Conservation (phyloP, 1,284 basidiomycete species). For the Ganoderma leucocontextum region DNA sequence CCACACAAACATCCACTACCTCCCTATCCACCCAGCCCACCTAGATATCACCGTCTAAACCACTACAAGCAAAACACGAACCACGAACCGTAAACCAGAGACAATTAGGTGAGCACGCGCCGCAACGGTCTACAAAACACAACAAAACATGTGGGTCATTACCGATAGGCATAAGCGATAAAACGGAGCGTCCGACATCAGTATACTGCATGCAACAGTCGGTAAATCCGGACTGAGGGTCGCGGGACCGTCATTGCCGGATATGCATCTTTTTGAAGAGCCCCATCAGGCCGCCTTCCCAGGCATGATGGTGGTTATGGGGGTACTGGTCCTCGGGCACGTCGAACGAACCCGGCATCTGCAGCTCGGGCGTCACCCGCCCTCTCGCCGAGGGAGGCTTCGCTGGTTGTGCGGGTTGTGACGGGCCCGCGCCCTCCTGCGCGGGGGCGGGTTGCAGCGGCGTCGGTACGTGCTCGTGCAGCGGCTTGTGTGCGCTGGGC, state of each 20-base stretch:
- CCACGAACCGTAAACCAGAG: background rate
- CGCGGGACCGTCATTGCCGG: conserved; percentile 25
- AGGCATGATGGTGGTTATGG: conserved; percentile 31
- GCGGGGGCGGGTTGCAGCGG: conserved; percentile 22
- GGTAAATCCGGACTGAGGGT: background rate
- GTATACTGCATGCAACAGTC: background rate
- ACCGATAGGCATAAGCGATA: background rate
- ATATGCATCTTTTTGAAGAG: conserved; percentile 37
- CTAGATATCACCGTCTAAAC: background rate
- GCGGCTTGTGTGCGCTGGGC: conserved; percentile 28
- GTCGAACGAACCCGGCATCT: conserved; percentile 60
- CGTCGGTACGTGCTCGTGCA: conserved; percentile 35
- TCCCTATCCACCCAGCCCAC: background rate
- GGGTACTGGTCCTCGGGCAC: conserved; percentile 30
- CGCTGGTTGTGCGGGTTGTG: background rate
- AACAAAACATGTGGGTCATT: background rate
- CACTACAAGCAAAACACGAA: background rate
- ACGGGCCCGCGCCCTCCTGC: conserved; percentile 13
- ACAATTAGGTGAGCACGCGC: background rate
- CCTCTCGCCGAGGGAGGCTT: conserved; percentile 6
- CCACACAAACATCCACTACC: background rate
- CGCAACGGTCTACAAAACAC: background rate
- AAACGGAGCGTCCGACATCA: background rate
- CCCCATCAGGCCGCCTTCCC: conserved; percentile 32
- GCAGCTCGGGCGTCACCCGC: conserved; percentile 46